phyloP scores from a whole-genome alignment of 78 protist genomes.

The Pelomyxa schiedti region DNA sequence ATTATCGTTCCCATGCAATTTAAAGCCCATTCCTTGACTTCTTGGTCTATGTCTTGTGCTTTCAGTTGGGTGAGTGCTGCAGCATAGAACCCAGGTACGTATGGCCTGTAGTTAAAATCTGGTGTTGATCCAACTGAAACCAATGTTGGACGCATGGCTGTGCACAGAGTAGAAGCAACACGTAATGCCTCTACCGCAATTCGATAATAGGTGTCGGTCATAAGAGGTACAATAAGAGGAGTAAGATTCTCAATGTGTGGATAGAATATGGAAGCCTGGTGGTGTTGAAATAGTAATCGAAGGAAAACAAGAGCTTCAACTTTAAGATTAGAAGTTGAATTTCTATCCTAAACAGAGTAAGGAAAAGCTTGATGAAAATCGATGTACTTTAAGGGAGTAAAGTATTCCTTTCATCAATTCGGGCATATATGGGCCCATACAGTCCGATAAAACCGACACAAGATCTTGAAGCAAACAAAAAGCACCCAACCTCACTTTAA shows the following conservation, averaged over 20 bases:
- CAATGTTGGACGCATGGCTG: slow-evolving; percentile 11
- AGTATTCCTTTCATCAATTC: slow-evolving; percentile 29
- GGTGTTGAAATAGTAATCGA: slow-evolving; percentile 23
- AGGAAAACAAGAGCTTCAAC: slow-evolving; percentile 51
- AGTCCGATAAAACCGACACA: slow-evolving; percentile 19
- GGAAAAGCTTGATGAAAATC: too few relatives aligned
- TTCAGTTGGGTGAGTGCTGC: slow-evolving; percentile 38
- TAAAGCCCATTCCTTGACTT: slow-evolving; percentile 85
- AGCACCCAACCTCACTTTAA: slow-evolving; percentile 56
- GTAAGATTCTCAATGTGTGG: slow-evolving; percentile 11
- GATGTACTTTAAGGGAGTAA: slow-evolving; percentile 14
- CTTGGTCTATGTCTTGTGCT: slow-evolving; percentile 81
- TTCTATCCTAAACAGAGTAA: slow-evolving; percentile 14
- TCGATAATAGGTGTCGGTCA: slow-evolving; percentile 67
- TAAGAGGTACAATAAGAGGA: slow-evolving; percentile 27
- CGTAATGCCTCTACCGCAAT: slow-evolving; percentile 63
- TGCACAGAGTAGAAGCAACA: slow-evolving; percentile 52
- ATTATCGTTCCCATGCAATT: slow-evolving; percentile 46
- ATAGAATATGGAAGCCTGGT: slow-evolving; percentile 32
- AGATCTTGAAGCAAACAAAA: slow-evolving; percentile 41
- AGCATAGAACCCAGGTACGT: slow-evolving; percentile 18
- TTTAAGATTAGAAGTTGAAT: slow-evolving; percentile 26
- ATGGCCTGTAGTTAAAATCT: not conserved
- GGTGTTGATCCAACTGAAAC: not conserved
- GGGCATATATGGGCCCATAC: slow-evolving; percentile 8